phyloP scores from a whole-genome alignment of 2,329 filamentous ascomycete species.

The Huntiella omanensis region DNA sequence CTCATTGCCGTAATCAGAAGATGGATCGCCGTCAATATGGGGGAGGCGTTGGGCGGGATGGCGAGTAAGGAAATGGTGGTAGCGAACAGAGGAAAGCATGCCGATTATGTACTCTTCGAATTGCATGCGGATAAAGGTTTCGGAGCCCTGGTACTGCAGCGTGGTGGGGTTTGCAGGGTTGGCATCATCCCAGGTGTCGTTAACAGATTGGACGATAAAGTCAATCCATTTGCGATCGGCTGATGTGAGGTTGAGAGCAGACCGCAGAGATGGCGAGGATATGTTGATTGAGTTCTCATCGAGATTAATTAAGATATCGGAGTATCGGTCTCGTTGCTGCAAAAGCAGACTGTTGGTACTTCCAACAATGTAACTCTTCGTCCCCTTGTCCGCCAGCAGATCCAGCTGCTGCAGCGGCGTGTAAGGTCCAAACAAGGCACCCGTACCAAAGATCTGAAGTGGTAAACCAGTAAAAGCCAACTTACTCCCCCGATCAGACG shows the following conservation, averaged over 20 bases:
- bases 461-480: conserved; percentile 89
- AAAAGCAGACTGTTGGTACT: conserved; percentile 89
- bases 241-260: conserved; percentile 58
- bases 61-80: conserved; percentile 48
- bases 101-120: conserved; percentile 94
- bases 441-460: conserved; percentile 88
- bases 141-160: conserved; percentile 83
- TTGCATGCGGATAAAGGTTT: conserved; percentile 91
- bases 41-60: conserved; percentile 39
- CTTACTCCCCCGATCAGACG: conserved; percentile 78
- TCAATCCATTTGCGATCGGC: conserved; percentile 95
- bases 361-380: conserved; percentile 92
- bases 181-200: conserved; percentile 88
- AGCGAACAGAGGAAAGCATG: conserved; percentile 75
- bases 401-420: conserved; percentile 93
- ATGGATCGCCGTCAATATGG: conserved; percentile 64
- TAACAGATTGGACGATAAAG: conserved; percentile 77
- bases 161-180: conserved; percentile 84
- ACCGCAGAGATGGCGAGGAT: conserved; percentile 57
- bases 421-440: conserved; percentile 88
- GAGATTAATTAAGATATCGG: conserved; percentile 88
- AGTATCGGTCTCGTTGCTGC: conserved; percentile 89
- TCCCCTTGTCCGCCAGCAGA: conserved; percentile 77
- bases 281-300: conserved; percentile 78
- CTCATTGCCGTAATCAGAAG: conserved; percentile 62